Evolutionary conservation across 2,329 filamentous ascomycete genomes (phyloP), one percentile per base, ranked within the genome.

Genomic region (Ceratocystis ficicola): DNA sequence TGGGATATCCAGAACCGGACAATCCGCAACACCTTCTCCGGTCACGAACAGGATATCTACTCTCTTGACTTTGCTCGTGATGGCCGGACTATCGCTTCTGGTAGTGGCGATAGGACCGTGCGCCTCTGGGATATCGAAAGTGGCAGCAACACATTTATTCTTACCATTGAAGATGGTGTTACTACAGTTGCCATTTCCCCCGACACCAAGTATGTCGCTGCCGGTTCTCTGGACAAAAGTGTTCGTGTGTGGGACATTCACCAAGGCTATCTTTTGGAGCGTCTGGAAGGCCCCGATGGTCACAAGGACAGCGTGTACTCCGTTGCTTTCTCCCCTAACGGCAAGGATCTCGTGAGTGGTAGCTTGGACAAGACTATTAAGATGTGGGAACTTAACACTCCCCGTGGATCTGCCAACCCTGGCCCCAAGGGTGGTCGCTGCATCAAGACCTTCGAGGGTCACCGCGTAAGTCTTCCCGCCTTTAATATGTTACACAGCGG

Each of bases 1-100:
- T 99, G 94, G 94, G 94, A 99, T 74, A 97, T 99, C 71, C 81
- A 83, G 65, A 83, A 79, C 66, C 84, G 90, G 71, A 86, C 84
- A 7, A 97, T 99, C 74, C 89, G 91, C 72, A 90, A 94, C 73
- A 90, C 90, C 48, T 97, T 99, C 77, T 83, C 86, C n/a, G 94
- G 94, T 28, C 94, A 99, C 76, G 94, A 99, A 76, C 93, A 99
- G 76, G 94, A 99, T 70, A 99, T 99, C 69, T 97, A 97, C 77
- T 95, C 90, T 4, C 81, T 97, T 3, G 94, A 97, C 76, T 99
- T 96, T 75, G 89, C 93, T 41, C 87, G 90, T 52, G 95, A 96
- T 71, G 93, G 93, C 46, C 88, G 90, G 65, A 91, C 91, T 67
- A 97, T 99, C 72, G 94, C 93, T 5, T 97, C 94, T 6, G 94